phyloP scores from a whole-genome alignment of 2,329 filamentous ascomycete genomes.

The Atkinsonella texensis region DNA sequence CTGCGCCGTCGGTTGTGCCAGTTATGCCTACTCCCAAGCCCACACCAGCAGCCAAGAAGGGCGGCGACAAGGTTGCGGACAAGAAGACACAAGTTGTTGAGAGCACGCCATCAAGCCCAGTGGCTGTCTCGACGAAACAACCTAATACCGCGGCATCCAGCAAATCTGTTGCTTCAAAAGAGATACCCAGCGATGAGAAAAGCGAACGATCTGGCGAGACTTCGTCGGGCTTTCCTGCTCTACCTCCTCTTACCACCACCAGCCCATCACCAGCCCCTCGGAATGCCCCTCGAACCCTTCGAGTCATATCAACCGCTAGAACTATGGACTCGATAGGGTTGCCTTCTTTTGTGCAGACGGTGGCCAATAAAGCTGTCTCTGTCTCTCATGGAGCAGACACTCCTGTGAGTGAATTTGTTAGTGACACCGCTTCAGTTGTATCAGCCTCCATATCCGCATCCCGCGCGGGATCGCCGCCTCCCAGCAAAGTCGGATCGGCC shows the following conservation, averaged over 20 bases:
- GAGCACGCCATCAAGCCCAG: neutral
- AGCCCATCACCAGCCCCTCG: slow-evolving; percentile 38
- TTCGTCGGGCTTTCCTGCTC: slow-evolving; percentile 34
- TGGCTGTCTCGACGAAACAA: neutral
- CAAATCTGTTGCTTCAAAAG: neutral
- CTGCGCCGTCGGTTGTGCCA: slow-evolving; percentile 19
- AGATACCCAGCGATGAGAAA: slow-evolving; percentile 1
- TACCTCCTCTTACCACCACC: slow-evolving; percentile 32
- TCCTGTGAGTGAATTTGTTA: slow-evolving; percentile 60
- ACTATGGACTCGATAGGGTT: slow-evolving; percentile 38
- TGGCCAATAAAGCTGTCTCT: slow-evolving; percentile 19
- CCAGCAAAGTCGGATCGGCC: slow-evolving; percentile 52
- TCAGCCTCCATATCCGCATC: slow-evolving; percentile 58
- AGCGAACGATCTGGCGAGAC: slow-evolving; percentile 9
- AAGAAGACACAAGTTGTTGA: slow-evolving; percentile 10
- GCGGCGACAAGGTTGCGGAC: slow-evolving; percentile 18
- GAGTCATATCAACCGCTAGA: slow-evolving; percentile 48
- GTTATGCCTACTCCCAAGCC: slow-evolving; percentile 24
- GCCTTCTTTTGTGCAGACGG: slow-evolving; percentile 19
- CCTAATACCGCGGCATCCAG: neutral
- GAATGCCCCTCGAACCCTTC: slow-evolving; percentile 50
- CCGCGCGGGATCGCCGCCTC: slow-evolving; percentile 60
- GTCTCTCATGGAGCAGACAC: slow-evolving; percentile 50
- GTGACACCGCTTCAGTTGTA: slow-evolving; percentile 64
- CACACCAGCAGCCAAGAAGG: slow-evolving; percentile 21